A percentile compares a stretch with the other conserved stretches of the same genome.
These are phyloP conservation scores for Neoboletus magnificus DNA, from an alignment of 768 basidiomycete species.

Conservation along the genomic window DNA sequence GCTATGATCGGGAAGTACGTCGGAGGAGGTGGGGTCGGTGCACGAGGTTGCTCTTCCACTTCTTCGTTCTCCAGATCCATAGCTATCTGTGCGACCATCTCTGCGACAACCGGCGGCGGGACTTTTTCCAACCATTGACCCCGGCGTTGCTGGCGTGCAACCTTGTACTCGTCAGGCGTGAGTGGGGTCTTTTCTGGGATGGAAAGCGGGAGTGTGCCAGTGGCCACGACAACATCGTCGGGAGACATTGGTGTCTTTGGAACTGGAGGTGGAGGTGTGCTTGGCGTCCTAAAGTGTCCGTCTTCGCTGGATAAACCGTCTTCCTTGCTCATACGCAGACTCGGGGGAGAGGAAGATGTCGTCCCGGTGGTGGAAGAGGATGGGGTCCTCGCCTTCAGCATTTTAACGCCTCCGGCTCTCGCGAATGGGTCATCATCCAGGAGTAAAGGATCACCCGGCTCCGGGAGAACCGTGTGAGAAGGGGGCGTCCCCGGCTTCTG, in stretches of 20 bases:
- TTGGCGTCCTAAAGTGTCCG: conserved; percentile 2
- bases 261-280: neutral
- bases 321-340: conserved; percentile 1
- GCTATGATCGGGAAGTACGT: conserved; percentile 49
- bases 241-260: neutral
- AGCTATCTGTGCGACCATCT: conserved; percentile 23
- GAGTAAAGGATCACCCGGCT: conserved; percentile 22
- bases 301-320: conserved; percentile 5
- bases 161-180: conserved; percentile 39
- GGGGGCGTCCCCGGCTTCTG: conserved; percentile 17
- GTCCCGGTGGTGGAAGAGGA: conserved; percentile 1
- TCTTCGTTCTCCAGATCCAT: conserved; percentile 9
- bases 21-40: conserved; percentile 25
- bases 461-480: conserved; percentile 5
- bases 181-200: conserved; percentile 6
- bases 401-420: conserved; percentile 47
- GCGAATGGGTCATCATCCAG: conserved; percentile 48
- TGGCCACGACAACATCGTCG: neutral
- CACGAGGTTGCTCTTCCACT: conserved; percentile 16
- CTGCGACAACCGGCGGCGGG: conserved; percentile 35
- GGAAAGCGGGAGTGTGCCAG: neutral
- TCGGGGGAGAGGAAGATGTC: neutral
- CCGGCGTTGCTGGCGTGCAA: conserved; percentile 39
- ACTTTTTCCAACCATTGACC: conserved; percentile 40
- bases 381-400: conserved; percentile 34